These are phyloP conservation scores for Colletotrichum chrysophilum DNA, from an alignment of 2,329 filamentous ascomycete genomes.

Conservation along the genomic window DNA sequence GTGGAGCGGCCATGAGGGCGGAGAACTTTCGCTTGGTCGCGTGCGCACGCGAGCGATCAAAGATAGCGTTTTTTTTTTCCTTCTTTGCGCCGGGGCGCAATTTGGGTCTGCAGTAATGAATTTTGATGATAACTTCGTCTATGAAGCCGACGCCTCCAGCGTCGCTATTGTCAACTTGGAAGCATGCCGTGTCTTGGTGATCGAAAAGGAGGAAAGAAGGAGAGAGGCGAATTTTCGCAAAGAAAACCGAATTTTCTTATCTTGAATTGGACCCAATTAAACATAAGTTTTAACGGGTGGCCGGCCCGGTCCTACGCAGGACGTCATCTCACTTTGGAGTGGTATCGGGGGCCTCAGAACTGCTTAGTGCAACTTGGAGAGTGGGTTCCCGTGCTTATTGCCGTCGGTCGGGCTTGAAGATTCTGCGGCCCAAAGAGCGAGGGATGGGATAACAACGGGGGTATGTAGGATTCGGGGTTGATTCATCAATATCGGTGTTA, in stretches of 20 bases:
- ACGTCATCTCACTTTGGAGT: neutral
- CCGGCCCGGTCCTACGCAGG: neutral
- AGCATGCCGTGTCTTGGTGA: conserved; percentile 5
- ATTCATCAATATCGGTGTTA: neutral
- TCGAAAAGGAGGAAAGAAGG: neutral
- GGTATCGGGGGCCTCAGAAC: neutral
- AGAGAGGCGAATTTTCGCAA: neutral
- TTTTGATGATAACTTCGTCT: neutral
- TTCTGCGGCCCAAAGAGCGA: neutral
- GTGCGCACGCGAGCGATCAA: neutral
- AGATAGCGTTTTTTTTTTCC: neutral
- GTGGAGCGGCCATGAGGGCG: conserved; percentile 14
- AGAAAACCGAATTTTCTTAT: neutral
- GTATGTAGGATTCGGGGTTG: neutral
- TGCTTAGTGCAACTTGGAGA: neutral
- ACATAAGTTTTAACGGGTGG: neutral
- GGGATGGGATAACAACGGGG: neutral
- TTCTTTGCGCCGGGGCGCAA: neutral
- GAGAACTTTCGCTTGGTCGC: neutral
- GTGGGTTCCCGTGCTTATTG: neutral
- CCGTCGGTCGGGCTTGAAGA: neutral
- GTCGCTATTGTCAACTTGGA: conserved; percentile 10
- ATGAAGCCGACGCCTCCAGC: conserved; percentile 20
- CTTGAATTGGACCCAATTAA: neutral
- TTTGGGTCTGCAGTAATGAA: neutral